phyloP scores from a whole-genome alignment of 1,139 yeast genomes.

The Saccharomyces uvarum region DNA sequence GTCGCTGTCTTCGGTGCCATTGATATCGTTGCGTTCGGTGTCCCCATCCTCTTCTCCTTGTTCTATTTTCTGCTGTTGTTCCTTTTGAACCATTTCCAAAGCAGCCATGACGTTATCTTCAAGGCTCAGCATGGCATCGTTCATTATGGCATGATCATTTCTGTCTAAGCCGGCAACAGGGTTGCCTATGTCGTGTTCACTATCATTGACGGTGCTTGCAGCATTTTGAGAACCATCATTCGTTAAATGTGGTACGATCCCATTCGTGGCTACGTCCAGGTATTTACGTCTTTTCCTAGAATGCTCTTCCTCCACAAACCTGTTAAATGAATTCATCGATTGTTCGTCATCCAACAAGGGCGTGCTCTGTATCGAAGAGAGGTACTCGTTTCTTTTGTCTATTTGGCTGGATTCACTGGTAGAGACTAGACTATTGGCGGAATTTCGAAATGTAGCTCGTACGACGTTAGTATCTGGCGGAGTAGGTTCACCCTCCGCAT shows the following conservation, averaged over 20 bases:
- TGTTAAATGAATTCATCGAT: constrained; percentile 24
- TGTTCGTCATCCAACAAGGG: constrained; percentile 8
- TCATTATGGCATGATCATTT: constrained; percentile 27
- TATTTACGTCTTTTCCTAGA: constrained; percentile 15
- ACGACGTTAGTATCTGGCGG: constrained; percentile 9
- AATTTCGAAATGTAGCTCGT: neutral
- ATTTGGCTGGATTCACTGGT: neutral
- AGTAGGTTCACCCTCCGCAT: constrained; percentile 7
- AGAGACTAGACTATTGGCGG: neutral
- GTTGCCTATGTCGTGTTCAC: constrained; percentile 4
- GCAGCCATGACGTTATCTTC: constrained; percentile 56
- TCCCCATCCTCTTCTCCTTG: constrained; percentile 4
- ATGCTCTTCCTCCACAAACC: constrained; percentile 21
- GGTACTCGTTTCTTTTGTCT: neutral
- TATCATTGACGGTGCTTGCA: neutral
- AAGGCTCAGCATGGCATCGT: constrained; percentile 31
- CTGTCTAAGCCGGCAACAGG: constrained; percentile 30
- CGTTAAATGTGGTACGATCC: constrained; percentile 2
- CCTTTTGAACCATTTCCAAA: constrained; percentile 53
- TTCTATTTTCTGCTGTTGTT: constrained; percentile 9
- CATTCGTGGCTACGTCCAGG: constrained; percentile 17
- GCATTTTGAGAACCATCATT: constrained; percentile 1
- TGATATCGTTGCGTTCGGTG: neutral
- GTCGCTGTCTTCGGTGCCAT: neutral
- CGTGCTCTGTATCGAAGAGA: constrained; percentile 6